Conservation (phyloP, 495 filamentous ascomycete species). For the Penicillium goetzii region DNA sequence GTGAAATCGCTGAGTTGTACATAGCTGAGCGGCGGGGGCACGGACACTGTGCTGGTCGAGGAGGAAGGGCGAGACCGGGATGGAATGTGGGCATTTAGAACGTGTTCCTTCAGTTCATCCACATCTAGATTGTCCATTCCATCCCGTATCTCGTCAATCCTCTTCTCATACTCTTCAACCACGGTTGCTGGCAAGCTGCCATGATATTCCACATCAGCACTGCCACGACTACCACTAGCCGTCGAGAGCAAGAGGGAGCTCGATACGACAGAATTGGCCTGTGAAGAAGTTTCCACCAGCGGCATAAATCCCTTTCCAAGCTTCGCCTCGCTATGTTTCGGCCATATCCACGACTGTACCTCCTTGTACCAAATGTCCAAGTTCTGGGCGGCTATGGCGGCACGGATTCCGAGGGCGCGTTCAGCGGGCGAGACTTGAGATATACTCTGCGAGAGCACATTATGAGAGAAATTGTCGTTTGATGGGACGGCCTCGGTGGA, state of each 20-base stretch:
- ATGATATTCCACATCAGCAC: constrained; percentile 57
- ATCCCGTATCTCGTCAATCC: constrained; percentile 76
- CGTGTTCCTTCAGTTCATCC: constrained; percentile 88
- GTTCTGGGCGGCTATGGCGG: constrained; percentile 72
- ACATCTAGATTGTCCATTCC: constrained; percentile 80
- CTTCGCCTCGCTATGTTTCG: constrained; percentile 42
- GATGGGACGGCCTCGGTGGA: constrained; percentile 59
- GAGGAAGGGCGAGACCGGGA: constrained; percentile 59
- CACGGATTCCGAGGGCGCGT: constrained; percentile 71
- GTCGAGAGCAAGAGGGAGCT: constrained; percentile 6
- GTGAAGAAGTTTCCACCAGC: constrained; percentile 32
- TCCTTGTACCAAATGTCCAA: constrained; percentile 79
- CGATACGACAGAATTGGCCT: not conserved
- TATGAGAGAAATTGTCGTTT: constrained; percentile 47
- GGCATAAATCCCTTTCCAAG: constrained; percentile 60
- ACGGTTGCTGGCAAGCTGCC: constrained; percentile 67
- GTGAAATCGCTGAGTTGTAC: constrained; percentile 80
- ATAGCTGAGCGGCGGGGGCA: constrained; percentile 59
- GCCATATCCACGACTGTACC: constrained; percentile 77
- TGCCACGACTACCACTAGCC: constrained; percentile 23
- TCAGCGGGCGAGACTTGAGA: constrained; percentile 67
- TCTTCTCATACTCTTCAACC: constrained; percentile 67
- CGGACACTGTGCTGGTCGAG: constrained; percentile 54
- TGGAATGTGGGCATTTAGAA: constrained; percentile 75
- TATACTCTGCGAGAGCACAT: constrained; percentile 65